Evolutionary conservation across 345 rosid species (phyloP).

Genomic region (Reutealis trisperma): DNA sequence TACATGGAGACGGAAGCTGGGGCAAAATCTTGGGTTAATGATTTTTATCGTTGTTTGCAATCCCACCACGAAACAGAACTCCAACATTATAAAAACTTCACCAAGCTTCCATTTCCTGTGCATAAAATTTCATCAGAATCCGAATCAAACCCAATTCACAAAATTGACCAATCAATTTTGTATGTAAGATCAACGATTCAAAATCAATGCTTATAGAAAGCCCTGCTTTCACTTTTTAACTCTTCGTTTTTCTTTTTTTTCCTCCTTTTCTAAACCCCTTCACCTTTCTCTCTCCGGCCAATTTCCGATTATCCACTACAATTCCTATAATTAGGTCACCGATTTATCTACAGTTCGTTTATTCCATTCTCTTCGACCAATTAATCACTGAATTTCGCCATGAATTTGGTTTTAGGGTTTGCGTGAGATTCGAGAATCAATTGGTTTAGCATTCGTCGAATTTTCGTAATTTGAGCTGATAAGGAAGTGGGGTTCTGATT

Average conservation of each 20-base stretch:
- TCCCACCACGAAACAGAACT: no score
- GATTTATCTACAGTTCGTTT: background rate
- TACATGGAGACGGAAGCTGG: no score
- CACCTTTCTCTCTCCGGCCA: background rate
- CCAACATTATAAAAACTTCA: no score
- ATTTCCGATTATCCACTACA: background rate
- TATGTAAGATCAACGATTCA: no score
- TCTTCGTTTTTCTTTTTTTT: background rate
- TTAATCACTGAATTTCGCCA: background rate
- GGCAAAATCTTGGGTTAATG: no score
- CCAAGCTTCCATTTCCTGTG: background rate
- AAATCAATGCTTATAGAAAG: no score
- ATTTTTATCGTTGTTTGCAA: no score
- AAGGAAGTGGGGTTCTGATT: background rate
- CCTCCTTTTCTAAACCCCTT: background rate
- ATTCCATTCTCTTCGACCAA: background rate
- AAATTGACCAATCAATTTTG: no score
- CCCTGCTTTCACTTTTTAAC: background rate
- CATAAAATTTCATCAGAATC: no score
- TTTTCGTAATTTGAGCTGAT: background rate
- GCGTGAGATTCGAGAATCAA: background rate
- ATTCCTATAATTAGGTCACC: background rate
- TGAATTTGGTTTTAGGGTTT: slow-evolving; percentile 8
- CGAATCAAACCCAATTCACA: background rate
- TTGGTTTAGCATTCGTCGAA: background rate